Evolutionary conservation across 305 asterid species (phyloP).

Genomic region (Fraxinus sp.): DNA sequence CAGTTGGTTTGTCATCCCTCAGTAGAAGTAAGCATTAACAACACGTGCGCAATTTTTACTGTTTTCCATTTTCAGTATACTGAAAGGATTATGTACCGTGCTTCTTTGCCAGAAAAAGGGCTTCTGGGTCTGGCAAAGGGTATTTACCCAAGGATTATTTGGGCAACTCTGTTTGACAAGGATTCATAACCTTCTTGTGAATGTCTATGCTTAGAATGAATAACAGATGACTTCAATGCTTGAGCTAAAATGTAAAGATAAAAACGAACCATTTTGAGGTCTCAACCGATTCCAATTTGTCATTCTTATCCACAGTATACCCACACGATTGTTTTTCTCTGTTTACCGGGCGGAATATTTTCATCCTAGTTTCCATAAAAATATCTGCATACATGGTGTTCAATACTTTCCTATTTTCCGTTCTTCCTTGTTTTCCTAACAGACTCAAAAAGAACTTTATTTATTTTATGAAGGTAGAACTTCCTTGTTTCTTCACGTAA

Average conservation of each 20-base stretch:
- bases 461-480: slow-evolving; percentile 49
- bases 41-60: not conserved
- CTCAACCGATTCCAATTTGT: not conserved
- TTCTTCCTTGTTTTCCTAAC: not conserved
- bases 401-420: not conserved
- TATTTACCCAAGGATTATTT: not conserved
- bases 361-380: not conserved
- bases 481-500: slow-evolving; percentile 55
- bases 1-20: slow-evolving; percentile 74
- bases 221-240: not conserved
- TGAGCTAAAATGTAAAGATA: not conserved
- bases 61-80: not conserved
- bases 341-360: not conserved
- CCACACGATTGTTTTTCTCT: not conserved
- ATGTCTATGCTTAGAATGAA: not conserved
- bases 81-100: not conserved
- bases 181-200: not conserved
- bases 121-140: too few species aligned
- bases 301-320: not conserved
- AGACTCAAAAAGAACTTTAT: not conserved
- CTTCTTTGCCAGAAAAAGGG: too few species aligned
- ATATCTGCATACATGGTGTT: not conserved
- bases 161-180: not conserved
- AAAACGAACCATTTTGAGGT: not conserved
- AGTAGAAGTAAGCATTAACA: slow-evolving; percentile 54